These are phyloP conservation scores for Friedmanniomyces simplex DNA, from an alignment of 495 filamentous ascomycete species.

Conservation along the genomic window DNA sequence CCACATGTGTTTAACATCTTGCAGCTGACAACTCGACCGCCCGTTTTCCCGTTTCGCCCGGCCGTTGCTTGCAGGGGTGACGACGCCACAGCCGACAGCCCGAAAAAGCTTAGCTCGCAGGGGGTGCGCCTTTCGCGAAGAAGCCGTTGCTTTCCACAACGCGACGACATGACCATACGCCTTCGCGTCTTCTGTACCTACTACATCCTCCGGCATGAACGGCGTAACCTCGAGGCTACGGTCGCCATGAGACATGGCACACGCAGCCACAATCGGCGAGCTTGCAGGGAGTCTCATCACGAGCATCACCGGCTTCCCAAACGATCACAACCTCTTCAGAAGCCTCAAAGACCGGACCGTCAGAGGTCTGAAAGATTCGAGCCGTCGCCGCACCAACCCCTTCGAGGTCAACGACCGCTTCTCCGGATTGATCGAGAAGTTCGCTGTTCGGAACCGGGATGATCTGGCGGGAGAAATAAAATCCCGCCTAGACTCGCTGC, in stretches of 20 bases:
- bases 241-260: conserved; percentile 36
- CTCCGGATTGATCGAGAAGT: conserved; percentile 80
- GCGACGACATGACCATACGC: neutral
- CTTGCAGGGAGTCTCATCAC: conserved; percentile 47
- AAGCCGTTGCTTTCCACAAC: neutral
- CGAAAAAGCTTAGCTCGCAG: neutral
- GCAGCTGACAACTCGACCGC: too few species aligned
- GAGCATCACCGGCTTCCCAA: conserved; percentile 28
- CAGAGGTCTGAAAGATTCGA: conserved; percentile 46
- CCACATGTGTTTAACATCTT: too few species aligned
- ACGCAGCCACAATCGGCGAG: conserved; percentile 34
- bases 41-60: neutral
- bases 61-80: neutral
- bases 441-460: conserved; percentile 66
- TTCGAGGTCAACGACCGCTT: conserved; percentile 69
- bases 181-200: neutral
- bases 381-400: conserved; percentile 69
- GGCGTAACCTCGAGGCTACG: neutral
- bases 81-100: neutral
- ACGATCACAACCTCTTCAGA: conserved; percentile 25
- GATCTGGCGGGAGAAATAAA: conserved; percentile 67
- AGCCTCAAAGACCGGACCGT: conserved; percentile 43
- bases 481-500: conserved; percentile 50
- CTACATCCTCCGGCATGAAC: neutral
- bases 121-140: neutral